Evolutionary conservation across 768 basidiomycete species (phyloP).

Genomic region (Cubamyces sp.): DNA sequence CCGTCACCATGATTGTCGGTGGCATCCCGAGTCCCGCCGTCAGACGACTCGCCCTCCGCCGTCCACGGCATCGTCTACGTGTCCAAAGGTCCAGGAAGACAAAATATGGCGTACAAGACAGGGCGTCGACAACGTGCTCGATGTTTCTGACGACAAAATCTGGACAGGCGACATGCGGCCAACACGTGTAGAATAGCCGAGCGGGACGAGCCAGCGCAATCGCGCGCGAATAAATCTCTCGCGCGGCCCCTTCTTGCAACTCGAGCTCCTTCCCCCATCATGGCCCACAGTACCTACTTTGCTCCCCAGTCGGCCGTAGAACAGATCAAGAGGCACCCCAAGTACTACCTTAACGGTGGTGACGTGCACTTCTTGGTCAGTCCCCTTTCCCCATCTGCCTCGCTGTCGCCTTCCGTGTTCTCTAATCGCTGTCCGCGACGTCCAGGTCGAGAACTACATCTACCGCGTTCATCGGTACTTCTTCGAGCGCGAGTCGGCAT

Average conservation of each 20-base stretch:
- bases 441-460: constrained; percentile 33
- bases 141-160: constrained; percentile 16
- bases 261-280: constrained; percentile 22
- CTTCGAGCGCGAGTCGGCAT: constrained; percentile 37
- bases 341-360: constrained; percentile 58
- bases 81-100: neutral
- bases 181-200: constrained; percentile 29
- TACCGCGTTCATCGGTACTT: constrained; percentile 38
- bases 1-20: neutral
- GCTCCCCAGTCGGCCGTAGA: constrained; percentile 29
- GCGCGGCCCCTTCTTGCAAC: constrained; percentile 14
- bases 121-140: constrained; percentile 20
- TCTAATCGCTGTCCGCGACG: neutral
- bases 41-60: neutral
- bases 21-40: neutral
- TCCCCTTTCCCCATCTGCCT: neutral
- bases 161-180: constrained; percentile 24
- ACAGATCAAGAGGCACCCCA: constrained; percentile 33
- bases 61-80: neutral
- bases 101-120: constrained; percentile 15
- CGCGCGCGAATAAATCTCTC: constrained; percentile 23
- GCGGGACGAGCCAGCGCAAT: constrained; percentile 17
- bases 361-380: constrained; percentile 57
- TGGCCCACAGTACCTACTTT: constrained; percentile 23
- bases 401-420: neutral